Evolutionary conservation across 2,329 filamentous ascomycete species (phyloP).

Genomic region (Diaporthe humulicola): DNA sequence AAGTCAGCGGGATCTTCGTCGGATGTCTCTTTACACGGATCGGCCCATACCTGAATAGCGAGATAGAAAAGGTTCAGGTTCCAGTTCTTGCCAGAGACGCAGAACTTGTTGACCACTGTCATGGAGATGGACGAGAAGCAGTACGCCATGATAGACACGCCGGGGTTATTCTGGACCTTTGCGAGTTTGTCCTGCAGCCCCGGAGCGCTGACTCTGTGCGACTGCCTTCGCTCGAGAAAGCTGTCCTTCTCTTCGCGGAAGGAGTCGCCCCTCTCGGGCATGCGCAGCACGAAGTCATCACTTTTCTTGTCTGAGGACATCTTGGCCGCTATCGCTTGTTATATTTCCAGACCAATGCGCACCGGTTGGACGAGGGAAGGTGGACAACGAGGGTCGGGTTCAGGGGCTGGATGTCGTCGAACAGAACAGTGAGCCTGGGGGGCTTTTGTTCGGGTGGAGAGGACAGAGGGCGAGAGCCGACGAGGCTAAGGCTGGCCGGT

Average conservation of each 20-base stretch:
- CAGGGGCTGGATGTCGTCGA: slow-evolving; percentile 24
- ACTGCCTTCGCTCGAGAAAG: slow-evolving; percentile 61
- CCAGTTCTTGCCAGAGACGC: slow-evolving; percentile 90
- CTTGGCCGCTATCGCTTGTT: slow-evolving; percentile 48
- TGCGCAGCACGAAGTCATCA: slow-evolving; percentile 80
- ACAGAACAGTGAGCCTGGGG: neutral
- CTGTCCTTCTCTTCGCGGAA: slow-evolving; percentile 67
- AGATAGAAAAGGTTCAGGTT: slow-evolving; percentile 98
- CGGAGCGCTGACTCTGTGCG: slow-evolving; percentile 50
- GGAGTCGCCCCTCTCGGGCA: slow-evolving; percentile 71
- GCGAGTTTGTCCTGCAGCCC: slow-evolving; percentile 55
- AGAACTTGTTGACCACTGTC: slow-evolving; percentile 99
- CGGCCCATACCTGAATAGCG: slow-evolving; percentile 83
- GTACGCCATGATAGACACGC: slow-evolving; percentile 87
- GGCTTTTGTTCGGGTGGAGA: slow-evolving; percentile 5
- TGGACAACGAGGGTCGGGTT: neutral
- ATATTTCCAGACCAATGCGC: neutral
- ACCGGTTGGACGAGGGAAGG: slow-evolving; percentile 18
- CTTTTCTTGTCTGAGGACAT: slow-evolving; percentile 91
- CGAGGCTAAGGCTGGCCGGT: slow-evolving; percentile 2
- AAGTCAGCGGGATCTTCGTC: slow-evolving; percentile 37
- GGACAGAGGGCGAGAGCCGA: neutral
- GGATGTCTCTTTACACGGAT: neutral
- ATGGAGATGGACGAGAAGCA: slow-evolving; percentile 97
- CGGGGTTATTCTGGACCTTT: slow-evolving; percentile 79